Evolutionary conservation across 495 filamentous ascomycete genomes (phyloP), one percentile per base, ranked within the genome.

Genomic region (Talaromyces liani): DNA sequence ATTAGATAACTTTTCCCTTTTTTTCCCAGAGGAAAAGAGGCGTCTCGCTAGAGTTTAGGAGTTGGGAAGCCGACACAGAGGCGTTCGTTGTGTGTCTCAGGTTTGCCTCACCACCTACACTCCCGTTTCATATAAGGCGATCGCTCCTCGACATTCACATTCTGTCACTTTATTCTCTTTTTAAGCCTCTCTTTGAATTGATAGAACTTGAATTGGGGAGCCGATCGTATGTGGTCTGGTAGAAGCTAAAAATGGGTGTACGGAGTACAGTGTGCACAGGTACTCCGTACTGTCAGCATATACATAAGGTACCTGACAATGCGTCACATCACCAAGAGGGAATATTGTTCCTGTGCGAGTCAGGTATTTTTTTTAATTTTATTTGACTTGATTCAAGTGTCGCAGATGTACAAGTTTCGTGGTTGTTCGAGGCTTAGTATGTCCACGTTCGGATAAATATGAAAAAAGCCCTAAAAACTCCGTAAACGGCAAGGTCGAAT

Each of bases 51-150:
- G 25, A 24, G 51, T 55, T 55, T 55, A n/a, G 51, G n/a, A 49
- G 49, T 55, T 27, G 5, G 20, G 20, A 55, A 29, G 22, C n/a
- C 51, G 51, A 55, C 51, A 55, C 51, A 55, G 12, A 33, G 56
- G 56, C 56, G 56, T 58, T 58, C 31, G 4, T 58, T 33, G 6
- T 22, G 14, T 36, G 56, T 58, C 56, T 58, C 56, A 58, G 56
- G n/a, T 58, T 8, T 58, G 56, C 29, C n/a, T 34, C 54, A 57
- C 54, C 27, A 57, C 24, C 14, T 10, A 8, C 27, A 14, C 27
- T 20, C 56, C 29, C 27, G 56, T 58, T 58, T 58, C 56, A 58
- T 22, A 25, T 27, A 27, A 27, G 49, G 49, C 27, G 12, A 29
- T 29, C 53, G 22, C 12, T 18, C 45, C 45, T 20, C n/a, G 3